These are phyloP conservation scores for Calonectria leucothoes DNA, from an alignment of 2,329 filamentous ascomycete genomes.

Conservation along the genomic window DNA sequence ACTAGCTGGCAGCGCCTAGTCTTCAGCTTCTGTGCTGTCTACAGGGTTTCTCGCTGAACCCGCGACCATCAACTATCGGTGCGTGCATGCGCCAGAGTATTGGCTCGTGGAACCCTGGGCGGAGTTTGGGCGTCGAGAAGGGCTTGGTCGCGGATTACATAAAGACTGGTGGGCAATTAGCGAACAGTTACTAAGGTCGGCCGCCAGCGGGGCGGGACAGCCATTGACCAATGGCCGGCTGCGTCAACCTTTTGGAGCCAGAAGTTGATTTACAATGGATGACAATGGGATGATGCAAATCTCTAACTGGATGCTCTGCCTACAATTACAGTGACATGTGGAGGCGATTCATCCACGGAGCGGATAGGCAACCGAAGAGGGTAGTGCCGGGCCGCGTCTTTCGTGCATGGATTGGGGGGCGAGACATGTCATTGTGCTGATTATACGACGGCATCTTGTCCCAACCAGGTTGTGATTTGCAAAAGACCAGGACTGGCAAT, in stretches of 20 bases:
- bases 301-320: neutral
- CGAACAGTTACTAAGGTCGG: conserved; percentile 16
- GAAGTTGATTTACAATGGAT: neutral
- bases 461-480: neutral
- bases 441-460: neutral
- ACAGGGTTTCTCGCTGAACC: neutral
- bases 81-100: neutral
- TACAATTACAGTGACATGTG: neutral
- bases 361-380: neutral
- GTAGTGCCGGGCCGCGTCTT: neutral
- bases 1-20: neutral
- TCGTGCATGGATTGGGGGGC: neutral
- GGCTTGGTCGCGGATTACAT: conserved; percentile 13
- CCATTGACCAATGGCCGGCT: neutral
- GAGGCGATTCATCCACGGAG: neutral
- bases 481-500: neutral
- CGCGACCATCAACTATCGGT: neutral
- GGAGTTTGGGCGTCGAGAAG: neutral
- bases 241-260: neutral
- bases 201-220: neutral
- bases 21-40: neutral
- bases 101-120: neutral
- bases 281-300: neutral
- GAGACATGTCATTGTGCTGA: neutral
- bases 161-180: conserved; percentile 4